Base-by-base conservation (phyloP, 2,329 filamentous ascomycete species). In the Pseudogymnoascus sp. region DNA sequence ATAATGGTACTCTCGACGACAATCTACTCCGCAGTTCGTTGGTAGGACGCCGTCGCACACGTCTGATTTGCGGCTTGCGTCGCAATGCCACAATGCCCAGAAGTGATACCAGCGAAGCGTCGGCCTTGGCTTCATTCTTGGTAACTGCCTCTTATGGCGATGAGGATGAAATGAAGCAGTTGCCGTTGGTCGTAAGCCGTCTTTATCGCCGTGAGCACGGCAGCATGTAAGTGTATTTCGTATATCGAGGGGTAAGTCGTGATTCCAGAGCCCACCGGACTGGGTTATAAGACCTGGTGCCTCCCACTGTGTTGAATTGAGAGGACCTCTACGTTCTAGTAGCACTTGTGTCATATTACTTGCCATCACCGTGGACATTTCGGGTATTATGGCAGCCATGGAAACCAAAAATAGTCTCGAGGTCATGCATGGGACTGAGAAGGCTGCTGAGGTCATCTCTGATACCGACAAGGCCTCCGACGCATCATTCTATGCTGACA, bases 401-500 rank as follows among this genome's bases (percentile, higher is more conserved):
- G 62, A 65, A 43, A 46, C 60, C 60, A 66, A 63, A 46, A 53
- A 63, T 3, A 65, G 62, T 42, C 64, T 64, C 14, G 65, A 65
- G 53, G 64, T 65, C 11, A 63, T 62, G 8, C 64, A 61, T 18
- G 65, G 60, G 16, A 43, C 37, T 9, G 59, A 62, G 34, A 66
- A 65, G 65, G 49, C 23, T 9, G 34, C 60, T 16, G 60, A 43
- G 8, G 42, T 28, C n/a, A 7, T 34, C 16, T 66, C 65, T 46
- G 37, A 53, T 12, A 49, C 46, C 11, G 42, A 63, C 25, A 65
- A 65, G 36, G 36, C 49, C n/a, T 25, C 53, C 23, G 28, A 59
- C 36, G 60, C 38, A 34, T 60, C 60, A 60, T 60, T 64, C 64
- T 14, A 56, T 34, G 28, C 3, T 11, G 49, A 56, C n/a, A 56